Evolutionary conservation across 148 eudicot species (phyloP), one percentile per base, ranked within the genome.

Genomic region (Camellia sinensis): DNA sequence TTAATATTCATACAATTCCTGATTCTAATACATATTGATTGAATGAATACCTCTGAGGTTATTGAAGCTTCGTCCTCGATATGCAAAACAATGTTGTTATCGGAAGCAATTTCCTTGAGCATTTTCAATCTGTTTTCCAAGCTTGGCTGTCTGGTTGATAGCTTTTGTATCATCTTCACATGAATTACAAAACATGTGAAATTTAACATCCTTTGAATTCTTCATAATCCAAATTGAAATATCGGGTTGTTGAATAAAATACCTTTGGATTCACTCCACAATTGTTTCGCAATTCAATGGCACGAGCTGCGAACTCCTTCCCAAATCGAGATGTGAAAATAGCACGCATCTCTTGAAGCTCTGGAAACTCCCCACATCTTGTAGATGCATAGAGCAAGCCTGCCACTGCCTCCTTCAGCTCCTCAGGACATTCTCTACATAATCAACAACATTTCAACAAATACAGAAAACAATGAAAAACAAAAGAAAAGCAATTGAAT

Each of bases 301-400:
- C 90, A n/a, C 97, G 89, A 77, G 85, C 85, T 8, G 83, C 89
- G 43, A 94, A 91, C 79, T 94, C 97, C 80, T 82, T 92, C 68
- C 98, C 97, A 73, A 83, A 92, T 4, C 89, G 84, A 21, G 91
- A 84, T 8, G 86, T 79, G 68, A 92, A 87, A 45, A 92, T 67
- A 18, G 83, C 71, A 7, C 98, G 92, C 67, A 92, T 82, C 86
- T 91, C 89, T 78, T 84, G 89, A 53, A 94, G 88, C 85, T 94
- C 98, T 0, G 98, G 97, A 73, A 94, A 92, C 62, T 92, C 97
- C 5, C 98, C 98, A 46, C 92, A 90, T 78, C 98, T 90, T 63
- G 95, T 85, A 61, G 95, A 79, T 2, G 97, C 94, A 73, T 73
- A 93, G 3, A 92, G 77, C 83, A 93, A 57, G 78, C 92, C 85